Percentiles rank a stretch among this genome's conserved stretches.
These are phyloP conservation scores for Coemansia sp. DNA, from an alignment of 192 early-diverging fungal species.

Conservation along the genomic window DNA sequence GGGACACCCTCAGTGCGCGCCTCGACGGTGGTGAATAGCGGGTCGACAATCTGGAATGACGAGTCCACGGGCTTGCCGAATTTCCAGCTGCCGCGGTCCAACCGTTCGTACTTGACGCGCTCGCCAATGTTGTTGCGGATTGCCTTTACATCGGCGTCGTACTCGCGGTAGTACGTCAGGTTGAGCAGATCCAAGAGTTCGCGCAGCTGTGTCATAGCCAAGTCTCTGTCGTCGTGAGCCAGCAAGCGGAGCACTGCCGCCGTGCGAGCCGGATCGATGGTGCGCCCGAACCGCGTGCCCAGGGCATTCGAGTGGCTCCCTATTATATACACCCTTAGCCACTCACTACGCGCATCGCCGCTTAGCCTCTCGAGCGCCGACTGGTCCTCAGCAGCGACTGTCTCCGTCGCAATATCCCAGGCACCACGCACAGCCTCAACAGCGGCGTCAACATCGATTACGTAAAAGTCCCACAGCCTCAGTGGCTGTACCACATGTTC, in stretches of 20 bases:
- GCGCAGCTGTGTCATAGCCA: conserved; percentile 58
- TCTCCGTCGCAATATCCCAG: conserved; percentile 27
- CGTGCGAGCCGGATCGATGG: conserved; percentile 32
- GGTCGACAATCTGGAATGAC: conserved; percentile 82
- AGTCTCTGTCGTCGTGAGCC: conserved; percentile 18
- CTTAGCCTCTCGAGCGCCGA: conserved; percentile 12
- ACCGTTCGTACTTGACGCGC: conserved; percentile 80
- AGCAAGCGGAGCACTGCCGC: conserved; percentile 40
- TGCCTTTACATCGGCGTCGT: conserved; percentile 74
- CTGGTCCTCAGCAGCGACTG: conserved; percentile 11
- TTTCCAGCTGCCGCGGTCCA: conserved; percentile 86
- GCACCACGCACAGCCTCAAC: conserved; percentile 49
- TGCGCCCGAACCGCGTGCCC: conserved; percentile 40
- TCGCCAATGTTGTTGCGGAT: conserved; percentile 76
- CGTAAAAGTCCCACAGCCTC: conserved; percentile 90
- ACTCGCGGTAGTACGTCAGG: conserved; percentile 79
- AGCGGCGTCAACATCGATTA: conserved; percentile 65
- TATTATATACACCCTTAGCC: conserved; percentile 52
- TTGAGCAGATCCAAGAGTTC: conserved; percentile 86
- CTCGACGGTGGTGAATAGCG: conserved; percentile 92
- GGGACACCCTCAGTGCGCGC: conserved; percentile 64
- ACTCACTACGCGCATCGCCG: conserved; percentile 34
- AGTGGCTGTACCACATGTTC: conserved; percentile 62
- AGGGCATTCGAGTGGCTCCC: conserved; percentile 55
- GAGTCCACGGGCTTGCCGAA: conserved; percentile 72